Percentiles rank a stretch among this genome's conserved stretches.
These are phyloP conservation scores for Protomyces macrosporus DNA, from an alignment of 1,139 yeast genomes.

Conservation along the genomic window DNA sequence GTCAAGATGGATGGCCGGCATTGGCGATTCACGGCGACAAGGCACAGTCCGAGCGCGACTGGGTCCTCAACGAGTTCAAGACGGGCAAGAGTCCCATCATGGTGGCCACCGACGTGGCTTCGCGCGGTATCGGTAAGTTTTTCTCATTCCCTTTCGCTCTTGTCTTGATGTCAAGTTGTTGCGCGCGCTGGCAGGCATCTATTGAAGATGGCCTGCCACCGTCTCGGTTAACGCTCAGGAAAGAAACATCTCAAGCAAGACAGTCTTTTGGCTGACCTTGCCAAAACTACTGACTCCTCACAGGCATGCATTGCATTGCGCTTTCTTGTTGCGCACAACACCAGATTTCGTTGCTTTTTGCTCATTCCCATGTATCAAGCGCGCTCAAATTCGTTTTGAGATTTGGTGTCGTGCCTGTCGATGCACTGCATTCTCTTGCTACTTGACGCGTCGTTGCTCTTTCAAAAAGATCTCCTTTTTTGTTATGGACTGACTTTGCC, in stretches of 20 bases:
- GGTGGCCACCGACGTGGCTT: slow-evolving; percentile 99
- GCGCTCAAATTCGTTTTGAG: too few relatives aligned
- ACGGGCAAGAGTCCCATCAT: slow-evolving; percentile 87
- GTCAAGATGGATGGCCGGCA: slow-evolving; percentile 99
- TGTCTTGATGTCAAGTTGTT: not conserved
- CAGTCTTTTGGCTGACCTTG: too few relatives aligned
- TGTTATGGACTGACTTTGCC: too few relatives aligned
- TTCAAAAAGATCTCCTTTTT: too few relatives aligned
- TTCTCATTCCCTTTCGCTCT: slow-evolving; percentile 34
- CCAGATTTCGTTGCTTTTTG: too few relatives aligned
- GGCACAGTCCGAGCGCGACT: slow-evolving; percentile 95
- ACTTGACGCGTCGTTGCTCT: too few relatives aligned
- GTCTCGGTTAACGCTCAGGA: not conserved
- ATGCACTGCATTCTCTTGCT: too few relatives aligned
- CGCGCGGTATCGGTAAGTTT: slow-evolving; percentile 97
- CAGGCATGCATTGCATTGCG: too few relatives aligned
- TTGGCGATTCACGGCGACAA: slow-evolving; percentile 98
- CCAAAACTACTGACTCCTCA: too few relatives aligned
- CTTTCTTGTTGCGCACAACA: too few relatives aligned
- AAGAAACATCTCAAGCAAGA: not conserved
- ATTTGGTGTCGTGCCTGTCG: too few relatives aligned
- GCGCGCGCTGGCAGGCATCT: not conserved
- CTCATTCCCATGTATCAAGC: too few relatives aligned
- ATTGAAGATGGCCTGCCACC: not conserved
- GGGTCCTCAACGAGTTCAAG: slow-evolving; percentile 93